These are phyloP conservation scores for Rhizopogon rudus DNA, from an alignment of 768 basidiomycete species.

Conservation along the genomic window DNA sequence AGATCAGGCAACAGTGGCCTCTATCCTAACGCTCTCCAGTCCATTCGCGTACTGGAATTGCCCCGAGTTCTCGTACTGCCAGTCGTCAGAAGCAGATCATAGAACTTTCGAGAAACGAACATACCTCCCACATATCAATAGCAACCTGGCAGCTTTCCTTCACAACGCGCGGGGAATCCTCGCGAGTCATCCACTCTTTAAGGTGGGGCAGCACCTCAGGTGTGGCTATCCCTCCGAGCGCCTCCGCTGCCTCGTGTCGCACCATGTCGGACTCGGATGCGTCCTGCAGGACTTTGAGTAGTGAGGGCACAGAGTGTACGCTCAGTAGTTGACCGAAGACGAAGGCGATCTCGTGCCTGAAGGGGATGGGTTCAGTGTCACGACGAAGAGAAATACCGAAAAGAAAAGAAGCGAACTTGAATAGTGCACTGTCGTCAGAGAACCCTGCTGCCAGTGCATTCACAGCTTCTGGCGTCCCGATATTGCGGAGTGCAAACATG, in stretches of 20 bases:
- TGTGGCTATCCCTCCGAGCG: slow-evolving; percentile 94
- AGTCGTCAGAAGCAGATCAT: background rate
- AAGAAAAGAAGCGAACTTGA: slow-evolving; percentile 60
- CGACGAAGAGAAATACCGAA: background rate
- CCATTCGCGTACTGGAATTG: slow-evolving; percentile 77
- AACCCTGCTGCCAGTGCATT: slow-evolving; percentile 92
- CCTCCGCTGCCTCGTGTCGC: slow-evolving; percentile 97
- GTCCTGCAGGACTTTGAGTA: slow-evolving; percentile 75
- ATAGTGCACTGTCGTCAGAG: slow-evolving; percentile 81
- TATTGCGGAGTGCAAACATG: slow-evolving; percentile 96
- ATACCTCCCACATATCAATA: slow-evolving; percentile 94
- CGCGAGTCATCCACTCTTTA: slow-evolving; percentile 74
- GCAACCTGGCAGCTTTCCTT: slow-evolving; percentile 95
- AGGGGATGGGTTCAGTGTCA: background rate
- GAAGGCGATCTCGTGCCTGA: slow-evolving; percentile 96
- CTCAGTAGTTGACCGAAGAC: slow-evolving; percentile 96
- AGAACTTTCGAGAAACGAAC: slow-evolving; percentile 15
- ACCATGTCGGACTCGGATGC: slow-evolving; percentile 89
- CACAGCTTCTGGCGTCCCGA: slow-evolving; percentile 80
- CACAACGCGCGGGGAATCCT: slow-evolving; percentile 84
- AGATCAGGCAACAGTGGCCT: background rate
- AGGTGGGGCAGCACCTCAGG: slow-evolving; percentile 87
- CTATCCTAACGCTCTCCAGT: slow-evolving; percentile 19
- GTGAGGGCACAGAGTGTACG: slow-evolving; percentile 79
- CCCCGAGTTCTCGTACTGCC: slow-evolving; percentile 73